Conservation (phyloP, 768 basidiomycete species). For the Lactifluus piperatus region DNA sequence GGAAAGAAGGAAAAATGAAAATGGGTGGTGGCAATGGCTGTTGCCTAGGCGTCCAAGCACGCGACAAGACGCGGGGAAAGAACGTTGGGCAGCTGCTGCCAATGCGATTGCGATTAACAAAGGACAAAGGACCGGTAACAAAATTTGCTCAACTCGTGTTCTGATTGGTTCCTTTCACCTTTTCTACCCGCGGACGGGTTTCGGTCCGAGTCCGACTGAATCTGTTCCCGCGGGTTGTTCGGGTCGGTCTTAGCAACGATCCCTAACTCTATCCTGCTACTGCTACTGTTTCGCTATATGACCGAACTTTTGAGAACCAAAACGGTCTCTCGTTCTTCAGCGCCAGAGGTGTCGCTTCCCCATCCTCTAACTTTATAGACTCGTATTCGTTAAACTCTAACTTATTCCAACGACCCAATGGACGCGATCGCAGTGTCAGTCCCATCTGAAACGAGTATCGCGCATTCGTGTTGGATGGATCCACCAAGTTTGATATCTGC, state of each 20-base stretch:
- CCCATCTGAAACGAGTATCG: slow-evolving; percentile 72
- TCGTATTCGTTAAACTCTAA: slow-evolving; percentile 67
- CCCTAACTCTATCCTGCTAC: slow-evolving; percentile 4
- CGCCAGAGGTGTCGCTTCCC: slow-evolving; percentile 58
- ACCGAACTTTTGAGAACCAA: slow-evolving; percentile 88
- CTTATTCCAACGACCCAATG: slow-evolving; percentile 79
- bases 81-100: too few relatives aligned
- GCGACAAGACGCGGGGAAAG: slow-evolving; percentile 8
- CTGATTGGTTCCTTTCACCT: slow-evolving; percentile 1
- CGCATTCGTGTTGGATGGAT: slow-evolving; percentile 29
- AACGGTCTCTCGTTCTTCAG: slow-evolving; percentile 85
- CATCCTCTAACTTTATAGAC: slow-evolving; percentile 66
- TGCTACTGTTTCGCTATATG: too few relatives aligned
- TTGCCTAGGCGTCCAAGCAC: slow-evolving; percentile 11
- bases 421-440: slow-evolving; percentile 61
- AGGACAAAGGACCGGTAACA: too few relatives aligned
- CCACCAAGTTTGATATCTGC: slow-evolving; percentile 53
- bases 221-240: slow-evolving; percentile 9
- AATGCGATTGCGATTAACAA: too few relatives aligned
- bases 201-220: neutral
- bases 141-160: neutral
- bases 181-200: neutral
- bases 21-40: neutral
- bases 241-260: slow-evolving; percentile 7
- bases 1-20: neutral